A percentile compares a stretch with the other conserved stretches of the same genome.
Conservation (phyloP, 116 monocot genomes). For the Thalassia testudinum region DNA sequence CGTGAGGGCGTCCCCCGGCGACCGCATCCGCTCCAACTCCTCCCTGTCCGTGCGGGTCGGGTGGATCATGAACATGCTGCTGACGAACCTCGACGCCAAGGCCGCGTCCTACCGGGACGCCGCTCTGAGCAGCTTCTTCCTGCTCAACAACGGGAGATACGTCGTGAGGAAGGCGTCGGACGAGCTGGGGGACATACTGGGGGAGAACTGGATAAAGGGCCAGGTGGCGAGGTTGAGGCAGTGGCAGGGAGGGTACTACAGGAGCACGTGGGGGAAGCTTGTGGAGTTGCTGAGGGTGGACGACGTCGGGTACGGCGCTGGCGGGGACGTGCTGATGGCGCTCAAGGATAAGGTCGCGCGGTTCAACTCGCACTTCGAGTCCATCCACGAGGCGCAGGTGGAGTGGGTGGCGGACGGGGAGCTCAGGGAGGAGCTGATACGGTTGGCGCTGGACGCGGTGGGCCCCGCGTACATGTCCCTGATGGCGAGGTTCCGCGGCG, state of each 20-base stretch:
- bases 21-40: neutral
- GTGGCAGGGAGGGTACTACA: conserved; percentile 51
- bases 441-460: conserved; percentile 5
- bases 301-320: conserved; percentile 2
- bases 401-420: conserved; percentile 61
- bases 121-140: conserved; percentile 8
- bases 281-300: conserved; percentile 26
- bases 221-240: conserved; percentile 39
- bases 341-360: conserved; percentile 33
- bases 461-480: conserved; percentile 34
- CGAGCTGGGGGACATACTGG: conserved; percentile 53
- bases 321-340: neutral
- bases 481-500: conserved; percentile 12
- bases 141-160: conserved; percentile 19
- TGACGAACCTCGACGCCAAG: conserved; percentile 45
- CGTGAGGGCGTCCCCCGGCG: neutral
- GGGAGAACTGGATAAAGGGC: conserved; percentile 73
- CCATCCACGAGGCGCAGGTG: conserved; percentile 34
- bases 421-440: conserved; percentile 31
- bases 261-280: conserved; percentile 52
- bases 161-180: conserved; percentile 23
- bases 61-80: conserved; percentile 49
- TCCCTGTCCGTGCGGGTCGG: conserved; percentile 30
- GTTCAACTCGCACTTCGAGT: conserved; percentile 53
- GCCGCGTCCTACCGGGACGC: conserved; percentile 28